Percentiles rank a stretch among this genome's conserved stretches.
Evolutionary conservation across 306 rosid species (phyloP).

Genomic region (Cicer pinnatifidum): DNA sequence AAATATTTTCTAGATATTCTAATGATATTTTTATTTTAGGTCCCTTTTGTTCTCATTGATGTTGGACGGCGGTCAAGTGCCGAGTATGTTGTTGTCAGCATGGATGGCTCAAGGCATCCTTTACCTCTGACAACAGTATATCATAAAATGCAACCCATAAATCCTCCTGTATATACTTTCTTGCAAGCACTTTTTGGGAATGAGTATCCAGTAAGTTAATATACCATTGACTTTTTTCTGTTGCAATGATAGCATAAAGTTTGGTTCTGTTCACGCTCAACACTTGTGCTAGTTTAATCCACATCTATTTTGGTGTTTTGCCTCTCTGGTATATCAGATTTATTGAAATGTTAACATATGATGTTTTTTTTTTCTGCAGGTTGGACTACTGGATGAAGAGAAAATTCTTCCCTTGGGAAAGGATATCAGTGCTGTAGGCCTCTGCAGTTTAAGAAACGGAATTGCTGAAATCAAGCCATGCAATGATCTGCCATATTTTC

Average conservation of each 20-base stretch:
- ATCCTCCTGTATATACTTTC: constrained; percentile 72
- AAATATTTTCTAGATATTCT: constrained; percentile 18
- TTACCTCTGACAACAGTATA: constrained; percentile 82
- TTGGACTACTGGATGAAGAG: constrained; percentile 87
- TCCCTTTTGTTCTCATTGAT: constrained; percentile 82
- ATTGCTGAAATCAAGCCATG: constrained; percentile 77
- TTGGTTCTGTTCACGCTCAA: constrained; percentile 24
- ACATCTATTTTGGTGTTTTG: constrained; percentile 29
- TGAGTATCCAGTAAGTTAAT: constrained; percentile 76
- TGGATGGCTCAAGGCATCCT: constrained; percentile 76
- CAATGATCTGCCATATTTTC: constrained; percentile 80
- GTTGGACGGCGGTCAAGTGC: constrained; percentile 49
- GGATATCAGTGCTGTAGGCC: constrained; percentile 82
- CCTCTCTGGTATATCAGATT: constrained; percentile 2
- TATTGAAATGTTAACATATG: constrained; percentile 38
- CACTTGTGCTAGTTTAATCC: constrained; percentile 12
- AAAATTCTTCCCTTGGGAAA: constrained; percentile 87
- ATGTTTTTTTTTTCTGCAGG: constrained; percentile 60
- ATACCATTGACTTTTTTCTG: constrained; percentile 12
- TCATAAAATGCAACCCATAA: constrained; percentile 74
- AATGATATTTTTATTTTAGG: constrained; percentile 52
- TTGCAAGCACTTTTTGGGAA: constrained; percentile 80
- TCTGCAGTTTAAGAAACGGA: constrained; percentile 65
- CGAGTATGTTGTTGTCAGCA: constrained; percentile 63
- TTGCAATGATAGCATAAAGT: neutral